These are phyloP conservation scores for Cytospora piceae DNA, from an alignment of 2,329 filamentous ascomycete genomes.

Conservation along the genomic window DNA sequence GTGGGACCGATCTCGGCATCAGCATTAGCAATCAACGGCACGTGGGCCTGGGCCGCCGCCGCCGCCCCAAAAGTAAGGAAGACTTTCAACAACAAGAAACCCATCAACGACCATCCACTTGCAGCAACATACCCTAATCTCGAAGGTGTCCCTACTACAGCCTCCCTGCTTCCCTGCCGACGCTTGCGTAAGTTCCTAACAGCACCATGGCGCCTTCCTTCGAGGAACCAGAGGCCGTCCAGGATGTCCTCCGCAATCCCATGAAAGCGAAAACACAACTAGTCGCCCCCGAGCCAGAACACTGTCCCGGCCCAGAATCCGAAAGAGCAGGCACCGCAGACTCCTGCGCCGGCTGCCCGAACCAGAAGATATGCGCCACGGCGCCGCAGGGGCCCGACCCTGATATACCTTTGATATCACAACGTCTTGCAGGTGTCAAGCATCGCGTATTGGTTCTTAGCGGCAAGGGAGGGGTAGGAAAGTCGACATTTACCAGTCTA, in stretches of 20 bases:
- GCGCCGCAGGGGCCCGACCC: slow-evolving; percentile 95
- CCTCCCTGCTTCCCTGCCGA: neutral
- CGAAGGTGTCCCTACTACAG: neutral
- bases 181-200: neutral
- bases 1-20: slow-evolving; percentile 26
- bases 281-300: slow-evolving; percentile 93
- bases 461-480: slow-evolving; percentile 95
- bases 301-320: slow-evolving; percentile 90
- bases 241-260: slow-evolving; percentile 75
- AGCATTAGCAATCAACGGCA: slow-evolving; percentile 30
- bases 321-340: slow-evolving; percentile 71
- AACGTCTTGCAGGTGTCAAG: slow-evolving; percentile 76
- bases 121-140: neutral
- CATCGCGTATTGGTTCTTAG: slow-evolving; percentile 94
- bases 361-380: slow-evolving; percentile 92
- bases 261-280: slow-evolving; percentile 80
- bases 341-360: slow-evolving; percentile 92
- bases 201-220: slow-evolving; percentile 76
- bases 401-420: slow-evolving; percentile 86
- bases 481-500: slow-evolving; percentile 89
- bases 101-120: neutral
- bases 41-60: neutral
- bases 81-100: neutral
- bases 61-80: neutral
- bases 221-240: slow-evolving; percentile 68